Evolutionary conservation across 176 grass and related monocot genomes (phyloP), one percentile per base, ranked within the genome.

Genomic region (Lolium perenne): DNA sequence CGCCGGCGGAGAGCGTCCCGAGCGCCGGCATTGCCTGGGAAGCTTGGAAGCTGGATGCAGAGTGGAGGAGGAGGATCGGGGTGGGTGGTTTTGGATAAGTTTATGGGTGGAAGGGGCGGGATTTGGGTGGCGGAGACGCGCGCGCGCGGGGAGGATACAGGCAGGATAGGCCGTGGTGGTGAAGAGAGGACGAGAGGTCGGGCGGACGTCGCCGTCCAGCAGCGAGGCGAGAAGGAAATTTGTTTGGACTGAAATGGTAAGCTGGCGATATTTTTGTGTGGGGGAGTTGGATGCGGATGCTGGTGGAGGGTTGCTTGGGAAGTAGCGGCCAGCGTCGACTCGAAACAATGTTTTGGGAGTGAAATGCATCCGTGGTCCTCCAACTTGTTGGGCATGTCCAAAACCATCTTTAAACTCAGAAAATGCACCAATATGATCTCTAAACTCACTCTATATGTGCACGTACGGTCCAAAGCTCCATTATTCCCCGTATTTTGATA

Each of bases 1-100:
- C 82, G 71, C 67, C 85, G 84, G 91, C 91, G 64, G 92, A 87
- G 78, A 95, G 88, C 29, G 90, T 83, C 15, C 88, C 86, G 67
- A 82, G 21, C 23, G 97, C 73, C 88, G 96, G 90, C 96, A 95
- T 93, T 82, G 79, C 58, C 50, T 1, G 40, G 26, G 76, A 41
- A 53, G 68, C 6, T 21, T 84, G 47, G 22, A 38, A 80, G 23
- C 0, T 55, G 48, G 17, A 12, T 13, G 83, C 71, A 47, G 17
- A 48, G 3, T 10, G 49, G 54, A 25, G 55, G 66, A 12, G 49
- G 54, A 25, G 38, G 86, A n/a, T 75, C 51, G 41, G 21, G 82
- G 60, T 35, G 57, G 32, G 15, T 16, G 49, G 73, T 79, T 62
- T 70, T 62, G 61, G 89, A 82, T 85, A 68, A 83, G 58, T 79